These are phyloP conservation scores for Musa acuminata DNA, from an alignment of 176 grass and related monocot genomes.

Conservation along the genomic window DNA sequence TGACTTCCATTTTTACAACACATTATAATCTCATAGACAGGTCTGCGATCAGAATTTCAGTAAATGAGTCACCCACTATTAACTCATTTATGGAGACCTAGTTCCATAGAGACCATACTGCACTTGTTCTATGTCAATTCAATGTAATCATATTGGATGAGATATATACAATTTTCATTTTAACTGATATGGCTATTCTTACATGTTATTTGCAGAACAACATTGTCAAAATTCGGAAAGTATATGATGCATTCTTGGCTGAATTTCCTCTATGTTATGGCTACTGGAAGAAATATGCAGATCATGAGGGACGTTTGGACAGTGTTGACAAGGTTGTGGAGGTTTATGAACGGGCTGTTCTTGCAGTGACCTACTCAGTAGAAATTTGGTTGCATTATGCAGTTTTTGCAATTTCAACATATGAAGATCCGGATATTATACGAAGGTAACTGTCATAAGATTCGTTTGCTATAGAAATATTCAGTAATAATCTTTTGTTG, in stretches of 20 bases:
- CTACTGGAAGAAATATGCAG: conserved; percentile 99
- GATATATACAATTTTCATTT: no score
- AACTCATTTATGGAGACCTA: no score
- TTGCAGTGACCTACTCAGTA: conserved; percentile 97
- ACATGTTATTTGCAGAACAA: conserved; percentile 37
- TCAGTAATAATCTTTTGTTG: no score
- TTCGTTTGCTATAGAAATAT: background rate
- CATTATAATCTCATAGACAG: no score
- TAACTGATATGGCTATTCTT: background rate
- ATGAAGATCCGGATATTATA: conserved; percentile 82
- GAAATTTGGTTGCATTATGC: conserved; percentile 97
- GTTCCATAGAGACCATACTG: no score
- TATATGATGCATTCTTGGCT: conserved; percentile 80
- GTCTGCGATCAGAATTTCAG: no score
- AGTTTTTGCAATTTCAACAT: conserved; percentile 81
- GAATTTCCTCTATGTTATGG: conserved; percentile 97
- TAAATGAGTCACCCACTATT: no score
- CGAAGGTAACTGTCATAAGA: conserved; percentile 47
- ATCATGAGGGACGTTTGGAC: conserved; percentile 76
- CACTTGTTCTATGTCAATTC: no score
- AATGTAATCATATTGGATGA: no score
- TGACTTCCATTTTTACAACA: no score
- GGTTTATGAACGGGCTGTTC: conserved; percentile 90
- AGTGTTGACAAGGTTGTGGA: conserved; percentile 64
- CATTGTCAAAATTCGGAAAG: conserved; percentile 72